A percentile compares a stretch with the other conserved stretches of the same genome.
phyloP scores from a whole-genome alignment of 805 yeast species.

The Ogataea philodendri region DNA sequence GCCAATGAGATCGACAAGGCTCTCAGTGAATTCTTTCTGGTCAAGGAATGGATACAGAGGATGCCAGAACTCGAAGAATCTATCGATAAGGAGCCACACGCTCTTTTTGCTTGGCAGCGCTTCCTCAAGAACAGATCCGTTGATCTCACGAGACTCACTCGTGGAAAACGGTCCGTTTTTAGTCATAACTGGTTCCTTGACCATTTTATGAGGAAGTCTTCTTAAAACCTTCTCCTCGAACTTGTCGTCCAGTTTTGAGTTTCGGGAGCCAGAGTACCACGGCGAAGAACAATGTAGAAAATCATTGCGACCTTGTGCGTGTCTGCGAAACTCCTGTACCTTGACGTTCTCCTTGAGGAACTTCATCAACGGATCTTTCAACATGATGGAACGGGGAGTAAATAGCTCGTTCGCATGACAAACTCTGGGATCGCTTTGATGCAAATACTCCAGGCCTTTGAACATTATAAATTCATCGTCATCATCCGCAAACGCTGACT shows the following conservation, averaged over 20 bases:
- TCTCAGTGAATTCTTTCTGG: slow-evolving; percentile 33
- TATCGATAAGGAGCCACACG: slow-evolving; percentile 40
- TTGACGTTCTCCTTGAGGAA: slow-evolving; percentile 2
- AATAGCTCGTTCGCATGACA: slow-evolving; percentile 9
- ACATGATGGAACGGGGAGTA: slow-evolving; percentile 9
- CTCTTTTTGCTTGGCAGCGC: slow-evolving; percentile 40
- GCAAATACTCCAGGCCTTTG: background rate
- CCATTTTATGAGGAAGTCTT: background rate
- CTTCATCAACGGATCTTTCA: slow-evolving; percentile 18
- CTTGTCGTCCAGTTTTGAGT: background rate
- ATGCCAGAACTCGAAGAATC: slow-evolving; percentile 44
- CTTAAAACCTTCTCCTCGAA: background rate
- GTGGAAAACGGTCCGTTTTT: too few species aligned
- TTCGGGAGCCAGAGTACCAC: background rate
- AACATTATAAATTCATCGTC: slow-evolving; percentile 6
- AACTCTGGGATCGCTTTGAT: slow-evolving; percentile 1
- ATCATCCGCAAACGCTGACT: background rate
- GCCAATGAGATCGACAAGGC: slow-evolving; percentile 37
- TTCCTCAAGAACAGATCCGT: slow-evolving; percentile 16
- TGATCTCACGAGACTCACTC: too few species aligned
- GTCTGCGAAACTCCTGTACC: slow-evolving; percentile 6
- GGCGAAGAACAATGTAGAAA: slow-evolving; percentile 13
- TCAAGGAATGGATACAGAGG: slow-evolving; percentile 50
- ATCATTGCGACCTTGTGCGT: slow-evolving; percentile 8
- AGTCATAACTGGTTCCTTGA: too few species aligned